These are phyloP conservation scores for Candida vartiovaarae DNA, from an alignment of 805 yeast genomes.

Conservation along the genomic window DNA sequence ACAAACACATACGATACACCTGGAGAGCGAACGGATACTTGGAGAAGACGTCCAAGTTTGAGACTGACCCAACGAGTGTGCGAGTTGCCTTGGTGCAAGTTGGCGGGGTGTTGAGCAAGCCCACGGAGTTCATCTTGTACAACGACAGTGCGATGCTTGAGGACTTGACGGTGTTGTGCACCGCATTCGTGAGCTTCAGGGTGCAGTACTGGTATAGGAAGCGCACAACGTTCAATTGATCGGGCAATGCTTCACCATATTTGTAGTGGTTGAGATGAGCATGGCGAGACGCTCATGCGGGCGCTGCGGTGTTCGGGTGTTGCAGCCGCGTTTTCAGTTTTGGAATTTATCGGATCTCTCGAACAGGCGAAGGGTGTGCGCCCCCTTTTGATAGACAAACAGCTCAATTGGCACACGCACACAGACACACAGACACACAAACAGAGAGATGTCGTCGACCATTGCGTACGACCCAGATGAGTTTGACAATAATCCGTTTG, in stretches of 20 bases:
- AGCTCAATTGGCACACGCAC: too few species aligned
- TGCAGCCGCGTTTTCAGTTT: too few species aligned
- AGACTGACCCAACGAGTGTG: constrained; percentile 6
- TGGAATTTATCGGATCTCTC: too few species aligned
- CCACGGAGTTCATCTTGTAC: constrained; percentile 2
- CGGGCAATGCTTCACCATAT: too few species aligned
- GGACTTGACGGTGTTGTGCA: constrained; percentile 6
- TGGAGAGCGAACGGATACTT: constrained; percentile 19
- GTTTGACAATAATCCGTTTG: constrained; percentile 56
- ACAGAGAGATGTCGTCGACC: constrained; percentile 31
- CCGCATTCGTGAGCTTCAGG: constrained; percentile 12
- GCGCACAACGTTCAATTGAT: neutral
- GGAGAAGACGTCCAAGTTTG: constrained; percentile 8
- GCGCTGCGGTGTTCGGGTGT: too few species aligned
- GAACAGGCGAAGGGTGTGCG: too few species aligned
- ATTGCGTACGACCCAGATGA: constrained; percentile 47
- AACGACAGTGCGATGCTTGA: constrained; percentile 12
- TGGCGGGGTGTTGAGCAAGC: constrained; percentile 1
- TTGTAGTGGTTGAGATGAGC: too few species aligned
- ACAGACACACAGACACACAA: too few species aligned
- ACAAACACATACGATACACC: constrained; percentile 3
- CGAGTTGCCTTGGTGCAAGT: constrained; percentile 10
- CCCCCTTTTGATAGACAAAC: too few species aligned
- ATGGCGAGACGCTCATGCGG: too few species aligned
- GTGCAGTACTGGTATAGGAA: neutral